phyloP scores from a whole-genome alignment of 2,329 filamentous ascomycete genomes.

The Cadophora luteo-olivacea region DNA sequence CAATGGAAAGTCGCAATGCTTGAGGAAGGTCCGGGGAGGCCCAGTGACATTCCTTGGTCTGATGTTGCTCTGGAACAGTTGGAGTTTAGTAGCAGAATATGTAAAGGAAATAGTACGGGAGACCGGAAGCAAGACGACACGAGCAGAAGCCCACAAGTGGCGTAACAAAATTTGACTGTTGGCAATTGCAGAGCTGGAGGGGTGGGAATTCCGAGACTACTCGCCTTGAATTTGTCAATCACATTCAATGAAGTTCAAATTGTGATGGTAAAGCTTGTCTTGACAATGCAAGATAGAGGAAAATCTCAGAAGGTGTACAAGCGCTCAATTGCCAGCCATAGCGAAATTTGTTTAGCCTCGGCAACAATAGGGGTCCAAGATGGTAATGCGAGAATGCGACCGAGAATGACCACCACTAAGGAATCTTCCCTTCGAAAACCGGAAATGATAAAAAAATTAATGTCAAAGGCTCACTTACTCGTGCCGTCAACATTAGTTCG shows the following conservation, averaged over 20 bases:
- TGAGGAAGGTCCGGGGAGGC: neutral
- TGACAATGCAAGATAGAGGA: too few relatives aligned
- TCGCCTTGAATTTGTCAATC: neutral
- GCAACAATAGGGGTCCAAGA: constrained; percentile 1
- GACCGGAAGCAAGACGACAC: neutral
- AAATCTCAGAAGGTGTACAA: neutral
- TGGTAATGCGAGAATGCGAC: neutral
- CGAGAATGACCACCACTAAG: neutral
- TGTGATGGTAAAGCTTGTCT: too few relatives aligned
- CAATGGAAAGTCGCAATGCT: neutral
- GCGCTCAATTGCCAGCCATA: neutral
- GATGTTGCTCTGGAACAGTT: neutral
- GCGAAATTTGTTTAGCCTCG: neutral
- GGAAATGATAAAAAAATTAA: neutral
- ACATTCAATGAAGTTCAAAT: too few relatives aligned
- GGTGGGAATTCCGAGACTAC: neutral
- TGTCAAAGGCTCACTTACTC: neutral
- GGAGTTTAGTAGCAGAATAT: neutral
- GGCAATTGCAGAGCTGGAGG: neutral
- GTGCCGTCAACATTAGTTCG: neutral
- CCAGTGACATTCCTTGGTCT: neutral
- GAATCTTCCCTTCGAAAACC: neutral
- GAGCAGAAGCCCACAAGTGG: neutral
- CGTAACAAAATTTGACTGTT: neutral
- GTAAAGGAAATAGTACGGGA: neutral